Evolutionary conservation across 2,329 filamentous ascomycete species (phyloP), one percentile per base, ranked within the genome.

Genomic region (Aspergillus ibericus): DNA sequence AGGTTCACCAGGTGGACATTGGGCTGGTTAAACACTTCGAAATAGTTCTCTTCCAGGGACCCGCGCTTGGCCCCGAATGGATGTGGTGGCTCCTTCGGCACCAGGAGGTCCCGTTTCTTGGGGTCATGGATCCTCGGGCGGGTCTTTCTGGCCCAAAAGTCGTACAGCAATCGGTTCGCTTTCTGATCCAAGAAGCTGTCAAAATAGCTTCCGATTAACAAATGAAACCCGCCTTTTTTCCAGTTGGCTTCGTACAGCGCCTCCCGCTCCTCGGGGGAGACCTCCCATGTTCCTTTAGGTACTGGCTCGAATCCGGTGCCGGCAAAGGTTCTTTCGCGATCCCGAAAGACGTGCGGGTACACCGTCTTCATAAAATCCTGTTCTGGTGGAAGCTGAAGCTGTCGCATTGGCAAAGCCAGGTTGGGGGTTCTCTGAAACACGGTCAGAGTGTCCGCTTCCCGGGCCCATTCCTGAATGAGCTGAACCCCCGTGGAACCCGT

Each of bases 401-500:
- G 79, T 2, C 79, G 76, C 85, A 90, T 88, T 0, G 86, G 85
- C 0, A 89, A 66, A 0, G 84, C 83, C 4, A 87, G 72, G 62
- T 89, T 90, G 0, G 88, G 87, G 1, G 86, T 89, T 10, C 88
- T 81, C 65, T 89, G 86, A 70, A 89, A 76, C 0, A 75, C 69
- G 2, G 74, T 80, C 22, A 90, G 63, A 1, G 81, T 72, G 5
- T 76, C 79, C 0, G 81, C 84, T 12, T 78, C 68, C 2, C 82
- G 82, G 1, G 81, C 83, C 71, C 82, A 83, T 54, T 65, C 85
- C 63, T 90, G 86, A 0, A 83, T 75, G 20, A 86, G 78, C 66
- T 85, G 83, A 8, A 83, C 77, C 1, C 79, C 83, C 9, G 81
- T 81, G 36, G 82, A 81, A 1, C 84, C 84, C 47, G 75, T 83